Evolutionary conservation across 1,284 basidiomycete species (phyloP).

Genomic region (Pascua sp.): DNA sequence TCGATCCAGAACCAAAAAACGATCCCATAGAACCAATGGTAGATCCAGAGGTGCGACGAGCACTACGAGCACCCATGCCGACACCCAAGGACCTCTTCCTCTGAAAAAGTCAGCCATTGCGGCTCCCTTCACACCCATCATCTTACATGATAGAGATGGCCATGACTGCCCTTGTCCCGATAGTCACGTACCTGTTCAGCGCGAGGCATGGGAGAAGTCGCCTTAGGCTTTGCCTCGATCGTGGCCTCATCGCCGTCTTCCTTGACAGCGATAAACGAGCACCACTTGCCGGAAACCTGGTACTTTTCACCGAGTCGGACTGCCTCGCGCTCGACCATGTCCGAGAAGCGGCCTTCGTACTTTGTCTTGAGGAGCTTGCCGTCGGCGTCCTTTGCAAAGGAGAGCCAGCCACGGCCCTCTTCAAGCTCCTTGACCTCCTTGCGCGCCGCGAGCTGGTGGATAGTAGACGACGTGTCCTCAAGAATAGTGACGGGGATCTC

Average conservation of each 20-base stretch:
- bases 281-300: conserved; percentile 56
- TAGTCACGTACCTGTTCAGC: no score
- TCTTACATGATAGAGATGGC: no score
- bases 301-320: conserved; percentile 54
- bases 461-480: conserved; percentile 4
- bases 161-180: no score
- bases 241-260: conserved; percentile 7
- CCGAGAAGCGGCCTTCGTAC: conserved; percentile 1
- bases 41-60: no score
- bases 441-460: conserved; percentile 59
- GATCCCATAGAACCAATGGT: no score
- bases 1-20: no score
- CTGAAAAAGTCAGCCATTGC: no score
- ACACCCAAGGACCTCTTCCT: no score
- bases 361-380: conserved; percentile 1
- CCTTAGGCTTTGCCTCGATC: no score
- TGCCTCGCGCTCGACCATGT: conserved; percentile 37
- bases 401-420: conserved; percentile 15
- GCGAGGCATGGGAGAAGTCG: no score
- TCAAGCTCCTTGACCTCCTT: conserved; percentile 53
- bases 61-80: no score
- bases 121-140: no score
- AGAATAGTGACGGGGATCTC: conserved; percentile 47
- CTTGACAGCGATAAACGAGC: conserved; percentile 60
- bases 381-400: background rate